Conservation (phyloP, 306 rosid species). For the Ormosia emarginata region DNA sequence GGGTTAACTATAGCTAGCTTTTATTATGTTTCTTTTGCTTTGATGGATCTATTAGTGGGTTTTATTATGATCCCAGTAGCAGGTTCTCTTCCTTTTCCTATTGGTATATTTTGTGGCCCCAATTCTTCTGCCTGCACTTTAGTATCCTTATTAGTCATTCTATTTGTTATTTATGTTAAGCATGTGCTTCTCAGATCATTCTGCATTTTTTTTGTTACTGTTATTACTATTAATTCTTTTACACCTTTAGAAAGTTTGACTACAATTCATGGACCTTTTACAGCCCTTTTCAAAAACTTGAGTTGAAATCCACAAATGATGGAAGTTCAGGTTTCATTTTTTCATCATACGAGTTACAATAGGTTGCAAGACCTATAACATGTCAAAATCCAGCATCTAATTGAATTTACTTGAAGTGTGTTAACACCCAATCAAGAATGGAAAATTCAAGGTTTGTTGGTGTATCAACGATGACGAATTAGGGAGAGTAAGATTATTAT, state of each 20-base stretch:
- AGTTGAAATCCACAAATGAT: constrained; percentile 82
- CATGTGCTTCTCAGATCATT: not conserved
- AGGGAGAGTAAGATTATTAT: too few species aligned
- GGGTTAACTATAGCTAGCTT: constrained; percentile 95
- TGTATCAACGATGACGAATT: too few species aligned
- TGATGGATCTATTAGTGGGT: constrained; percentile 93
- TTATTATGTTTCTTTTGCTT: constrained; percentile 89
- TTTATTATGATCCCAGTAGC: constrained; percentile 91
- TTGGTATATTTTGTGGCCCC: not conserved
- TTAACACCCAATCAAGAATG: too few species aligned
- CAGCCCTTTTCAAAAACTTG: constrained; percentile 98
- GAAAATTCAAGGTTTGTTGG: too few species aligned
- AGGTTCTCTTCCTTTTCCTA: constrained; percentile 36
- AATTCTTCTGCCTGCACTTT: not conserved
- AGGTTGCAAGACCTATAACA: not conserved
- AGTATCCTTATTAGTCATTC: not conserved
- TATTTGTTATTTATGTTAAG: not conserved
- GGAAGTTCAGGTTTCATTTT: constrained; percentile 85
- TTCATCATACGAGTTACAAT: constrained; percentile 78
- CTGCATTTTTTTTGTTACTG: not conserved
- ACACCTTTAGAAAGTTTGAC: constrained; percentile 20
- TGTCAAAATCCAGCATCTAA: too few species aligned
- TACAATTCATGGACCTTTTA: constrained; percentile 32
- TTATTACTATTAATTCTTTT: not conserved
- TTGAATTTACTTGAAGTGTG: too few species aligned